phyloP scores from a whole-genome alignment of 2,329 filamentous ascomycete species.

The Helicocarpus griseus region DNA sequence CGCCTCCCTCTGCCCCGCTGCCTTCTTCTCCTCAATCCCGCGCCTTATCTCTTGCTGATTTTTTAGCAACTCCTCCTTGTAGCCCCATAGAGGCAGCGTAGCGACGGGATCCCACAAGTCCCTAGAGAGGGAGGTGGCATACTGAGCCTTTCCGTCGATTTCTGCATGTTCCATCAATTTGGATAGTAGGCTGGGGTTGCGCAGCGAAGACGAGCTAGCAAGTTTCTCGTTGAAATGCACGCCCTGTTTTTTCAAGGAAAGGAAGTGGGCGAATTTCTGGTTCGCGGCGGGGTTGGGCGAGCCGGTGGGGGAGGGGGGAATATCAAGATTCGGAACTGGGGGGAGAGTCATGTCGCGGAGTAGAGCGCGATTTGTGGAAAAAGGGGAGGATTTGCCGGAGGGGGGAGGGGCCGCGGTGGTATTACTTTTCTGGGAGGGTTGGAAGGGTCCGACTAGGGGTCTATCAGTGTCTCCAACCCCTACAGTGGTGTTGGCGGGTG shows the following conservation, averaged over 20 bases:
- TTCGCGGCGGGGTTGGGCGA: slow-evolving; percentile 37
- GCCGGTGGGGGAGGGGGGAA: slow-evolving; percentile 38
- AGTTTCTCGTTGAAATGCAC: slow-evolving; percentile 56
- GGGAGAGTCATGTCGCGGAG: slow-evolving; percentile 49
- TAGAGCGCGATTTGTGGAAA: slow-evolving; percentile 39
- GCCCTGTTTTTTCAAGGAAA: slow-evolving; percentile 52
- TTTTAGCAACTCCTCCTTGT: slow-evolving; percentile 38
- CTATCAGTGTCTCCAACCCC: slow-evolving; percentile 14
- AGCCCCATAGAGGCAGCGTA: slow-evolving; percentile 33
- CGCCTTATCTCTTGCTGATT: slow-evolving; percentile 30
- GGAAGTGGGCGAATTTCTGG: slow-evolving; percentile 51
- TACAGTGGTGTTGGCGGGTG: neutral
- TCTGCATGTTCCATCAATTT: slow-evolving; percentile 51
- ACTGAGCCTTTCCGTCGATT: slow-evolving; percentile 44
- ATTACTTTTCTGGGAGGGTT: slow-evolving; percentile 13
- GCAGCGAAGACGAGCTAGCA: slow-evolving; percentile 46
- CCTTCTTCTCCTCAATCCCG: slow-evolving; percentile 26
- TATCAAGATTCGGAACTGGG: slow-evolving; percentile 34
- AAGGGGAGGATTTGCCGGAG: slow-evolving; percentile 34
- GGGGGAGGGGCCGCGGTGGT: slow-evolving; percentile 1
- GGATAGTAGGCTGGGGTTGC: slow-evolving; percentile 48
- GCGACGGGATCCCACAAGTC: slow-evolving; percentile 31
- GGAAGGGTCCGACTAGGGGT: slow-evolving; percentile 27
- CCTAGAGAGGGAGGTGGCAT: slow-evolving; percentile 39
- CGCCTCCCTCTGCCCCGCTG: slow-evolving; percentile 24